Evolutionary conservation across 2,329 filamentous ascomycete genomes (phyloP), one percentile per base, ranked within the genome.

Genomic region (Intubia oerlemansii): DNA sequence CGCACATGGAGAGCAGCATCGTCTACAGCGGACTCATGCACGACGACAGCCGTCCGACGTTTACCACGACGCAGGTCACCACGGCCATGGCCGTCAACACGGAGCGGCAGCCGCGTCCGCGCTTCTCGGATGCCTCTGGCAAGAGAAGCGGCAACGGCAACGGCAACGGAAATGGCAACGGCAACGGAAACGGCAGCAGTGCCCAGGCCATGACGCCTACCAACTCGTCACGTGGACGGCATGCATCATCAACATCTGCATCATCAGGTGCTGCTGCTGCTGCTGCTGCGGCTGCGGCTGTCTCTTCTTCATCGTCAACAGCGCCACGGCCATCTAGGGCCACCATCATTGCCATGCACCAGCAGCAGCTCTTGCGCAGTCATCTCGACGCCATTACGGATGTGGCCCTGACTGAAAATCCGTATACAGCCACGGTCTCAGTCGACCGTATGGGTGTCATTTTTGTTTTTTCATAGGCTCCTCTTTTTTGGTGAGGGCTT

Each of bases 401-500:
- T 51, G 71, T 93, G 39, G 76, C 76, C n/a, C 54, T 95, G 43
- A 50, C 98, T 39, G 81, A 93, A 54, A 61, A 67, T 38, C 88
- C 88, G 15, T 93, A 91, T 48, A 77, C 76, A 5, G 93, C 95
- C 80, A 76, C 84, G 19, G 61, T 95, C 28, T 90, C 78, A 39
- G 84, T 77, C 30, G 88, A 98, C 56, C 62, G 85, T 41, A 78
- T 74, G 22, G 88, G 88, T 1, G 73, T 85, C 46, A 70, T 95
- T 25, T 91, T 88, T 58, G 72, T 93, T 30, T 91, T 73, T 44
- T 55, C 59, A 39, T 63, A 35, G 25, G 15, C 9, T 10, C n/a
- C n/a, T n/a, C n/a, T n/a, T n/a, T n/a, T n/a, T n/a, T n/a, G n/a
- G n/a, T n/a, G n/a, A n/a, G n/a, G n/a, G n/a, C n/a, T n/a, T n/a